Evolutionary conservation across 345 rosid genomes (phyloP).

Genomic region (Streptanthus diversifolius): DNA sequence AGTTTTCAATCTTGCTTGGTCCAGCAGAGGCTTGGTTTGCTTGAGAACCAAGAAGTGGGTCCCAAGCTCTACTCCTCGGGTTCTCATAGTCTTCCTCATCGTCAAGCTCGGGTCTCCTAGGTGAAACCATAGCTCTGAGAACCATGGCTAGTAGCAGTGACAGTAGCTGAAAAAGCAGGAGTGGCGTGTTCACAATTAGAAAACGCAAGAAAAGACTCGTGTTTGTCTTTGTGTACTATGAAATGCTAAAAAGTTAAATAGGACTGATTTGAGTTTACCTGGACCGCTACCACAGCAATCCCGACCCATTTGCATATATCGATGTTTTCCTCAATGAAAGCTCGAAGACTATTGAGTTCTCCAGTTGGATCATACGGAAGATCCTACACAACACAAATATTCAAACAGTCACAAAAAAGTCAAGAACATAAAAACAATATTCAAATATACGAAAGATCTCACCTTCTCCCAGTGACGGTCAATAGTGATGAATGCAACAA

Average conservation of each 20-base stretch:
- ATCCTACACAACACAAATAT: slow-evolving; percentile 50
- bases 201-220: no score
- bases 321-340: slow-evolving; percentile 62
- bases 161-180: slow-evolving; percentile 43
- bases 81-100: slow-evolving; percentile 69
- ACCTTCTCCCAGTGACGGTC: slow-evolving; percentile 87
- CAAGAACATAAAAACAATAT: slow-evolving; percentile 1
- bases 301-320: slow-evolving; percentile 88
- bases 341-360: slow-evolving; percentile 63
- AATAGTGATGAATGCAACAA: slow-evolving; percentile 73
- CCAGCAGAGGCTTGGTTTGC: slow-evolving; percentile 57
- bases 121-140: slow-evolving; percentile 69
- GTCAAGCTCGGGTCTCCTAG: slow-evolving; percentile 41
- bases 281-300: slow-evolving; percentile 54
- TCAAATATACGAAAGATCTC: not conserved
- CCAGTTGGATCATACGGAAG: slow-evolving; percentile 92
- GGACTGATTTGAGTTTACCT: slow-evolving; percentile 42
- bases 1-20: slow-evolving; percentile 43
- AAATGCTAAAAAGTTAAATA: not conserved
- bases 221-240: not conserved
- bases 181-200: not conserved
- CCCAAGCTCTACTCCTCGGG: slow-evolving; percentile 54
- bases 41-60: slow-evolving; percentile 69
- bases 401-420: not conserved
- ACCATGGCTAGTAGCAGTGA: slow-evolving; percentile 65